These are phyloP conservation scores for Hibiscus mutabilis DNA, from an alignment of 345 rosid genomes.

Conservation along the genomic window DNA sequence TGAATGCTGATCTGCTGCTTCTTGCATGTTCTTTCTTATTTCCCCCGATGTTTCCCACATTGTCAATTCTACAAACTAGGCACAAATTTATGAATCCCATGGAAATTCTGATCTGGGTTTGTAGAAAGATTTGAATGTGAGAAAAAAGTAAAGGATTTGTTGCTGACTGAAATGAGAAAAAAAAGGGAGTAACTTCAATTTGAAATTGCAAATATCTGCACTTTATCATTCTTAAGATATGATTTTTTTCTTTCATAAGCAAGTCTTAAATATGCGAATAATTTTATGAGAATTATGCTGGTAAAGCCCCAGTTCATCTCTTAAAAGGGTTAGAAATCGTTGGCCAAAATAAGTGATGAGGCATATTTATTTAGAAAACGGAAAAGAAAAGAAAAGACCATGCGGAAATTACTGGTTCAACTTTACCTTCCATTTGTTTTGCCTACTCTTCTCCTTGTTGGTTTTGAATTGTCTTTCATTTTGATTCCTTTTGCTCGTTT, in stretches of 20 bases:
- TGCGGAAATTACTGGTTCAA: background rate
- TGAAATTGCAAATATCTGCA: background rate
- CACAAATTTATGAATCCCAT: background rate
- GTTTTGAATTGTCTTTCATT: background rate
- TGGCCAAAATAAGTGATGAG: background rate
- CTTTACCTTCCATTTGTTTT: background rate
- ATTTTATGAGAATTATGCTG: too few relatives aligned
- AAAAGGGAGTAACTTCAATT: background rate
- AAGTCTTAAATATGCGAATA: background rate
- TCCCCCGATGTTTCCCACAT: too few relatives aligned
- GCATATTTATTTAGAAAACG: too few relatives aligned
- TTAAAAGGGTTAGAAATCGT: background rate
- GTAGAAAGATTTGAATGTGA: background rate
- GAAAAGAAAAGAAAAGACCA: too few relatives aligned
- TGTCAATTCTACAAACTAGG: background rate
- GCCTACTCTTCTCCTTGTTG: background rate
- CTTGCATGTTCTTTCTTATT: too few relatives aligned
- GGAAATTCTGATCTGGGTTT: slow-evolving; percentile 1
- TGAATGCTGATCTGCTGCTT: background rate
- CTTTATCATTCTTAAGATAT: background rate
- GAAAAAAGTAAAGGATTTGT: background rate
- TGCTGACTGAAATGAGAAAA: background rate
- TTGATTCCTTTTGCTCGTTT: background rate
- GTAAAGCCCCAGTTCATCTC: background rate
- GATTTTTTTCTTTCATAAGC: background rate